Evolutionary conservation across 768 basidiomycete species (phyloP), one percentile per base, ranked within the genome.

Genomic region (Serendipita sp.): DNA sequence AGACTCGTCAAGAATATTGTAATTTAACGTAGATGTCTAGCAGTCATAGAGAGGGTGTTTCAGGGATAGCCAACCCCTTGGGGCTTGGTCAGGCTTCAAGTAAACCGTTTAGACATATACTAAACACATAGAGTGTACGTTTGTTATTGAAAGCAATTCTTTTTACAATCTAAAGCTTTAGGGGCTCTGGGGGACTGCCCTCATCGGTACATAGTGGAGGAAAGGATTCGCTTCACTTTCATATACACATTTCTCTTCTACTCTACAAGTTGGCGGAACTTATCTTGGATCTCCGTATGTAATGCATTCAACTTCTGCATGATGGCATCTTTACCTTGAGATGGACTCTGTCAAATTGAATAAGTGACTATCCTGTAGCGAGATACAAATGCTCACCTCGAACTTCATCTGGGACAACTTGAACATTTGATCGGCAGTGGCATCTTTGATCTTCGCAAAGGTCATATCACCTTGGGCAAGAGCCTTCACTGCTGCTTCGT

Each of bases 381-480:
- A 46, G 11, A 41, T 54, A 58, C 4, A 46, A 36, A 38, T 10
- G 68, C 83, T 58, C 70, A 91, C 92, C 85, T 96, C 92, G 72
- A 96, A 97, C 74, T 97, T 98, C 92, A 95, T 94, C 75, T 98
- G 94, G 52, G 92, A 95, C n/a, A 99, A 83, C 75, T 93, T 91
- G 79, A 87, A 98, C 83, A 93, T 89, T 67, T 96, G 75, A 71
- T 99, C 96, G 62, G 81, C 76, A 3, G 91, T 82, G 13, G 85
- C 79, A 68, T 97, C 94, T 72, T 89, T 89, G 74, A 98, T 87
- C 79, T 84, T 85, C 38, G 84, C 77, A 71, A 92, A 95, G 18
- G 91, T 91, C 66, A 88, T 76, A 70, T 92, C 89, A 63, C 86
- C 85, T 70, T 88, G 83, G 32, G 85, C 81, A 60, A 96, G 90